phyloP scores from a whole-genome alignment of 768 basidiomycete genomes.

The Suillus variegatus region DNA sequence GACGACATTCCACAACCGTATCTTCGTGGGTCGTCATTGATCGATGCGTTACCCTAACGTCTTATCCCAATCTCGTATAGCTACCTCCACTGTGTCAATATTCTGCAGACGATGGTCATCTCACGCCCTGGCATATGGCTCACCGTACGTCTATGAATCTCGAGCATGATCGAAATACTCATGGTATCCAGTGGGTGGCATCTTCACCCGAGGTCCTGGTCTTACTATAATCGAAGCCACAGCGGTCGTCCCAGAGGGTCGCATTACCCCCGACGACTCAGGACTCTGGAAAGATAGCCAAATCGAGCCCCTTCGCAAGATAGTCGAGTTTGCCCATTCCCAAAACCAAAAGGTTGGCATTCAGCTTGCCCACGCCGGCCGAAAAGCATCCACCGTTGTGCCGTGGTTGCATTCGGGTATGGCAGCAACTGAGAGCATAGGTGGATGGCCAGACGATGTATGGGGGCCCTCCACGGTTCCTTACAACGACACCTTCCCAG shows the following conservation, averaged over 20 bases:
- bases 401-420: conserved; percentile 55
- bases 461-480: conserved; percentile 57
- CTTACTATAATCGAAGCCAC: conserved; percentile 67
- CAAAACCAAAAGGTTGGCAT: conserved; percentile 71
- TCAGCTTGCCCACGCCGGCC: conserved; percentile 76
- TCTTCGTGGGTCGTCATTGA: conserved; percentile 41
- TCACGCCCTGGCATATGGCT: conserved; percentile 58
- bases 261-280: conserved; percentile 66
- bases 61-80: conserved; percentile 20
- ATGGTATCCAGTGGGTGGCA: conserved; percentile 45
- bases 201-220: conserved; percentile 55
- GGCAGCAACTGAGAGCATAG: conserved; percentile 36
- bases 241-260: conserved; percentile 57
- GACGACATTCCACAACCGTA: conserved; percentile 54
- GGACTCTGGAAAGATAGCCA: conserved; percentile 70
- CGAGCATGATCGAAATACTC: background rate
- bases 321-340: conserved; percentile 73
- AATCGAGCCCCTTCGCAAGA: conserved; percentile 41
- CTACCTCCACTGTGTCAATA: conserved; percentile 64
- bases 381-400: conserved; percentile 67
- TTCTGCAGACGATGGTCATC: conserved; percentile 52
- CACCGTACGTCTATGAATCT: conserved; percentile 33
- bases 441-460: conserved; percentile 58
- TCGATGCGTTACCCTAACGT: background rate
- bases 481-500: conserved; percentile 43